phyloP scores from a whole-genome alignment of 2,329 filamentous ascomycete species.

The Colletotrichum musae region DNA sequence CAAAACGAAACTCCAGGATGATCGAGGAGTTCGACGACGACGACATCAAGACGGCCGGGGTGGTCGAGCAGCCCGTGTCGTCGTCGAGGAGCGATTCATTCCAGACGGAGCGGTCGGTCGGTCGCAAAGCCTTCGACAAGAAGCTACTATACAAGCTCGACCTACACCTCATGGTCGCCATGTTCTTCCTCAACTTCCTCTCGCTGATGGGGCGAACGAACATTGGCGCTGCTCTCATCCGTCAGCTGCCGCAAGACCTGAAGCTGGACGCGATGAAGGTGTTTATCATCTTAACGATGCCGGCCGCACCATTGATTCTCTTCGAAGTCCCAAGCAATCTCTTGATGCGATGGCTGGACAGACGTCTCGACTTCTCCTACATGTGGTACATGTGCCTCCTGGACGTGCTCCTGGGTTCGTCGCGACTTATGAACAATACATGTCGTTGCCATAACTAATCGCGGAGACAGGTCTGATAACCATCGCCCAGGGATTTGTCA shows the following conservation, averaged over 20 bases:
- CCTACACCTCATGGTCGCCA: conserved; percentile 43
- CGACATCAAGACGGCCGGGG: conserved; percentile 2
- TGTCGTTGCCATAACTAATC: neutral
- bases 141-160: conserved; percentile 50
- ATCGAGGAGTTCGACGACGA: conserved; percentile 13
- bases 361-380: conserved; percentile 36
- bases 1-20: conserved; percentile 17
- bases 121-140: conserved; percentile 16
- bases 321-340: conserved; percentile 45
- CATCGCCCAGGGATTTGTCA: conserved; percentile 45
- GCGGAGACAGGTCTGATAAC: conserved; percentile 43
- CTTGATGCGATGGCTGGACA: conserved; percentile 39
- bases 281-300: conserved; percentile 43
- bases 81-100: conserved; percentile 1
- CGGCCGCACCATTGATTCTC: conserved; percentile 34
- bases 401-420: conserved; percentile 40
- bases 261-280: conserved; percentile 44
- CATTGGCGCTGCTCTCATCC: conserved; percentile 45
- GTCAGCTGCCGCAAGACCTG: conserved; percentile 45
- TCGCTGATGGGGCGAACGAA: conserved; percentile 47
- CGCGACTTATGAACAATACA: neutral
- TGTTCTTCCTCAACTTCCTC: conserved; percentile 48
- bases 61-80: neutral
- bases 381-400: conserved; percentile 44
- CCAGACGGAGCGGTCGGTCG: neutral